phyloP scores from a whole-genome alignment of 495 filamentous ascomycete genomes.

The Xylaria flabelliformis region DNA sequence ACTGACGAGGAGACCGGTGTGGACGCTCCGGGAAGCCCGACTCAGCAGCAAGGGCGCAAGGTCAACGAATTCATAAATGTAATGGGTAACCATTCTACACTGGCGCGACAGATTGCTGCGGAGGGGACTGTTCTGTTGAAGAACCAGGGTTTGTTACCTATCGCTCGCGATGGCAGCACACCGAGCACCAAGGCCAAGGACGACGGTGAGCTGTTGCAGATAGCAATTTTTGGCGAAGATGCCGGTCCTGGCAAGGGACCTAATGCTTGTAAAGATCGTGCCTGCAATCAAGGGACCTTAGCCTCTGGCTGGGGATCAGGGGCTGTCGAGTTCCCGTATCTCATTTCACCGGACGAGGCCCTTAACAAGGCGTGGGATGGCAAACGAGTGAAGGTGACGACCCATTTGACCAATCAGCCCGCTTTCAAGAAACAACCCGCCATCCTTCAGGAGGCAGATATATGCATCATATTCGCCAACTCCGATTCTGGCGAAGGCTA shows the following conservation, averaged over 20 bases:
- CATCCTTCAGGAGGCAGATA: conserved; percentile 61
- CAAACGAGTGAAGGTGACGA: conserved; percentile 64
- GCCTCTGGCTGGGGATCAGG: conserved; percentile 91
- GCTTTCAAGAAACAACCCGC: conserved; percentile 37
- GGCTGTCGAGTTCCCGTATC: conserved; percentile 84
- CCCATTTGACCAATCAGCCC: conserved; percentile 65
- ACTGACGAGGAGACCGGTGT: conserved; percentile 72
- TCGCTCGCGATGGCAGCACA: conserved; percentile 60
- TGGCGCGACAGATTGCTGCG: conserved; percentile 76
- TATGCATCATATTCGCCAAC: conserved; percentile 73
- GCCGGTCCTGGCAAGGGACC: conserved; percentile 72
- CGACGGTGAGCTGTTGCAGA: conserved; percentile 54
- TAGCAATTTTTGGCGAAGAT: conserved; percentile 89
- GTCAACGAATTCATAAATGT: conserved; percentile 84
- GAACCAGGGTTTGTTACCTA: conserved; percentile 71
- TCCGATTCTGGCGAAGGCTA: conserved; percentile 71
- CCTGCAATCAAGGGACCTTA: conserved; percentile 84
- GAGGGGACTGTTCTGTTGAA: conserved; percentile 90
- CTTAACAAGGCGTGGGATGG: conserved; percentile 59
- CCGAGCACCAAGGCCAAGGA: conserved; percentile 41
- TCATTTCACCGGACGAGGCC: conserved; percentile 73
- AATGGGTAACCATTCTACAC: conserved; percentile 68
- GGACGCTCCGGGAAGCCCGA: conserved; percentile 67
- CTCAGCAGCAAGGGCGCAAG: conserved; percentile 57
- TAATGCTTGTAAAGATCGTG: conserved; percentile 78